These are phyloP conservation scores for Hebeloma cylindrosporum DNA, from an alignment of 768 basidiomycete genomes.

Conservation along the genomic window DNA sequence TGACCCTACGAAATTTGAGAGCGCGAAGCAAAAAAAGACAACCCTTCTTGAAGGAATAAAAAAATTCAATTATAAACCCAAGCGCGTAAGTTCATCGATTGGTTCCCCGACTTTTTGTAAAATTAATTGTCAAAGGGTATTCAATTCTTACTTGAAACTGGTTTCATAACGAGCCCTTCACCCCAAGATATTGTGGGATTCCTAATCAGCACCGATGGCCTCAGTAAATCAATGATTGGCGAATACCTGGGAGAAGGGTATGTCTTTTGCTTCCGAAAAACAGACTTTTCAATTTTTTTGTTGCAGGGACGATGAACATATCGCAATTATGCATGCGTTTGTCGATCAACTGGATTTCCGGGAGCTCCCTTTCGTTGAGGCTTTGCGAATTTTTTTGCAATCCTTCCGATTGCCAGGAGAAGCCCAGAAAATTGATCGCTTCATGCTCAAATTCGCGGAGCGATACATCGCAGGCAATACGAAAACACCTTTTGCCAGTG, in stretches of 20 bases:
- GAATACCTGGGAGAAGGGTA: conserved; percentile 98
- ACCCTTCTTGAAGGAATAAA: conserved; percentile 92
- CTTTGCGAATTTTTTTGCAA: conserved; percentile 87
- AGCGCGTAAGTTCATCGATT: conserved; percentile 59
- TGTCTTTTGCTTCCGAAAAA: conserved; percentile 31
- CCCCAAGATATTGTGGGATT: conserved; percentile 85
- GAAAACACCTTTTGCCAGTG: conserved; percentile 87
- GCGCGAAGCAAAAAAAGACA: conserved; percentile 95
- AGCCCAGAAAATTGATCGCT: conserved; percentile 97
- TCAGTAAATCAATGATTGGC: conserved; percentile 95
- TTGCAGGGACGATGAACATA: conserved; percentile 79
- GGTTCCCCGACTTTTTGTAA: background rate
- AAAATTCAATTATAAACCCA: conserved; percentile 99
- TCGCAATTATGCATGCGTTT: conserved; percentile 96
- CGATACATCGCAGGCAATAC: conserved; percentile 90
- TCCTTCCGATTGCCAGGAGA: conserved; percentile 97
- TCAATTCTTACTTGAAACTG: conserved; percentile 82
- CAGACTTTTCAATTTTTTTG: conserved; percentile 1
- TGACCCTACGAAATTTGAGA: conserved; percentile 91
- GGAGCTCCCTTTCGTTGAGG: conserved; percentile 81
- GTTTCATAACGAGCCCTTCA: conserved; percentile 73
- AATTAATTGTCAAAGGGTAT: conserved; percentile 59
- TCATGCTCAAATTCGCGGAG: conserved; percentile 98
- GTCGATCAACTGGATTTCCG: conserved; percentile 91
- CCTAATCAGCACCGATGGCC: conserved; percentile 83